Evolutionary conservation across 148 eudicot species (phyloP), one percentile per base, ranked within the genome.

Genomic region (Pouteria glomerata): DNA sequence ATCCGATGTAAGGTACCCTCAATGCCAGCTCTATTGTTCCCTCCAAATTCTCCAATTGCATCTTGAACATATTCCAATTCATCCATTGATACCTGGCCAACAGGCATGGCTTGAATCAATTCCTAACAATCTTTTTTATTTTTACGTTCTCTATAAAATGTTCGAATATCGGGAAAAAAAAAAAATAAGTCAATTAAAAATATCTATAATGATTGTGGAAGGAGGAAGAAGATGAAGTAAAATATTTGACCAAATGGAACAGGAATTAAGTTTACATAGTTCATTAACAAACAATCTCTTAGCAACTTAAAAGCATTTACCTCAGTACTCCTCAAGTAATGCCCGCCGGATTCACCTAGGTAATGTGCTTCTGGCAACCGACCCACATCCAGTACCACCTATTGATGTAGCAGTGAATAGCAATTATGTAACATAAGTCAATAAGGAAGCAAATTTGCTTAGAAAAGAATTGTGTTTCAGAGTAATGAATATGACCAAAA

Each of bases 11-110:
- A 66, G 56, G 85, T 81, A 68, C 83, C 85, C 51, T 66, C 78
- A 71, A 84, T 81, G 16, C 88, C 88, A 68, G 83, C 81, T 81
- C 88, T 81, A 75, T 81, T 84, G 63, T 84, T 85, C 39, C 68
- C 79, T 48, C 85, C 85, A 63, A 81, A 69, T 71, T 81, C 77
- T 58, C 88, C 88, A 71, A 84, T 27, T 76, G 81, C 87, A 62
- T 77, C 64, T 70, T 78, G 77, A 57, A 80, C 85, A 68, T 76
- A 72, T 72, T 81, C 79, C 72, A 84, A 64, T 69, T 84, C 87
- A 66, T 79, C 50, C 45, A 70, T 18, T 24, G 84, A 78, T 27
- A 84, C 82, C 87, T 84, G 74, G 26, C 59, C 24, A 68, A 72
- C 8, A 56, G 16, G 19, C 69, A 60, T 8, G 29, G 63, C 29